Base-by-base conservation (phyloP, 73 alveolate genomes). In the Stentor roeselii region DNA sequence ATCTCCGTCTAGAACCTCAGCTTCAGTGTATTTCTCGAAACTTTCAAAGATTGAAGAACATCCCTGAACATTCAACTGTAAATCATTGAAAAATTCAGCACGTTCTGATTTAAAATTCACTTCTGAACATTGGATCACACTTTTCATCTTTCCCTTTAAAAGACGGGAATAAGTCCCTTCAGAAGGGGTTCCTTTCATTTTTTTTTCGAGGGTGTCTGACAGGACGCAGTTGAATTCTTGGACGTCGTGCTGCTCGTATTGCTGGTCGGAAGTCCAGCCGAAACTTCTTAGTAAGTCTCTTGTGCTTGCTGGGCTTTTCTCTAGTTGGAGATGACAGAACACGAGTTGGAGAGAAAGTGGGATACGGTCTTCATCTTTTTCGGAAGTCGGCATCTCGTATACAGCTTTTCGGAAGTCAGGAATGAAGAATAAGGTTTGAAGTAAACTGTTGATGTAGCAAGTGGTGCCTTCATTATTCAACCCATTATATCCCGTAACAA, bases 401-500 rank as follows among this genome's bases (percentile, higher is more conserved):
- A 95, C 97, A 3, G 97, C 97, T 85, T 88, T 88, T 83, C 95
- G 88, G 80, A 95, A 91, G 40, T 96, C 94, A 60, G 85, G 82
- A 34, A 93, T 91, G 35, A 93, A 84, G 83, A 86, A 95, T 60
- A 93, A 86, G 6, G 96, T 95, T 84, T 95, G 96, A n/a, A 95
- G 75, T 84, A 95, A 82, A 40, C 95, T 84, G 86, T 95, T 95
- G 86, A 95, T 87, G 89, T 95, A 95, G 75, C 99, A 95, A 30
- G 99, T 95, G 3, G 96, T 94, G 0, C 99, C 99, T 76, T 95
- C 99, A 84, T 95, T 95, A 59, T 87, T 82, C 36, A 93, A 84
- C 2, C 99, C 99, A 85, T 84, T 88, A 82, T 84, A 91, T 60
- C 88, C 88, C 4, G 83, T 42, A 4, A 32, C 14, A 27, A 27